Percentiles rank a stretch among this genome's conserved stretches.
phyloP scores from a whole-genome alignment of 2,329 filamentous ascomycete species.

The Dactylella cylindrospora region DNA sequence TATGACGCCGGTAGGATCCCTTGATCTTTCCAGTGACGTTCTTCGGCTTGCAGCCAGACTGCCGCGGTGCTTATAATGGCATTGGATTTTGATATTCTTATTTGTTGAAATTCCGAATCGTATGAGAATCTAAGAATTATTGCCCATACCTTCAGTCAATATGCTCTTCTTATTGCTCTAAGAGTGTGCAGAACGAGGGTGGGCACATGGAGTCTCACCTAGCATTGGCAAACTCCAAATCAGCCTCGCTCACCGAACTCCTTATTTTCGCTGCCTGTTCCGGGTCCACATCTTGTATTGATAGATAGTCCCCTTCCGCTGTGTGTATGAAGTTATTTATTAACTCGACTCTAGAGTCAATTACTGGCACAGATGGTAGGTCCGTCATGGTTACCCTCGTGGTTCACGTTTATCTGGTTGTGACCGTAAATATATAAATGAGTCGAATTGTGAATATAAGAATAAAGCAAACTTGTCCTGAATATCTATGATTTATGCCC shows the following conservation, averaged over 20 bases:
- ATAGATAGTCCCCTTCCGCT: slow-evolving; percentile 8
- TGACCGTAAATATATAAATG: too few relatives aligned
- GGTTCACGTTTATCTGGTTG: not conserved
- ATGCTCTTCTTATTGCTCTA: too few relatives aligned
- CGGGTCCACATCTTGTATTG: not conserved
- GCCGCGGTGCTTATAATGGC: slow-evolving; percentile 14
- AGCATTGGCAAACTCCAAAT: not conserved
- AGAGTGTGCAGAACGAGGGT: too few relatives aligned
- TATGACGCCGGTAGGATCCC: slow-evolving; percentile 1
- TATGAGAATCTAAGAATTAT: too few relatives aligned
- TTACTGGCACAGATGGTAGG: not conserved
- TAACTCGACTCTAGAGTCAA: not conserved
- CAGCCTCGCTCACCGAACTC: not conserved
- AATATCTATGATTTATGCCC: too few relatives aligned
- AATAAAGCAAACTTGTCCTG: too few relatives aligned
- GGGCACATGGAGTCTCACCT: too few relatives aligned
- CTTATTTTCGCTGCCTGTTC: not conserved
- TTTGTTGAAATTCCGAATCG: slow-evolving; percentile 14
- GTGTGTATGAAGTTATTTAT: not conserved
- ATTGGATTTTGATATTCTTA: slow-evolving; percentile 14
- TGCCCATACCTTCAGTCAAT: too few relatives aligned
- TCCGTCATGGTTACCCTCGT: not conserved
- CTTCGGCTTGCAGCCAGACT: slow-evolving; percentile 12
- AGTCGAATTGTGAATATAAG: too few relatives aligned
- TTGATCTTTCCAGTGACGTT: slow-evolving; percentile 2